Base-by-base conservation (phyloP, 176 grass and related monocot species). In the Oryza rufipogon region DNA sequence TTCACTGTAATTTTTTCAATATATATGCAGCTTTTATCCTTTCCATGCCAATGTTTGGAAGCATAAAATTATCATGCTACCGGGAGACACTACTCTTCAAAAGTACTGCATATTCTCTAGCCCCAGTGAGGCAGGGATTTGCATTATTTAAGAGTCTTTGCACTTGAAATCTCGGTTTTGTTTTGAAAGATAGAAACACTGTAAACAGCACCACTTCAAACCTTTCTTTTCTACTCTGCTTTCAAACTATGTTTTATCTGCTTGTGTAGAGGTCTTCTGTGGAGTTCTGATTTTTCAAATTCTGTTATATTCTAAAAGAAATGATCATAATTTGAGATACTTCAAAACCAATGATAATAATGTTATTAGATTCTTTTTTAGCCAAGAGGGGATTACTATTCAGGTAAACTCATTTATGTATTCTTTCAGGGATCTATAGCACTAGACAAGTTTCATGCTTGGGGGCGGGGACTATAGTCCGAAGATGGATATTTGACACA, bases 401-500 rank as follows among this genome's bases (percentile, higher is more conserved):
- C 65, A 49, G 74, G 38, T 68, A 78, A 33, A 48, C 63, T 63
- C 81, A 23, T 87, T 52, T 67, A 87, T 87, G 64, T 75, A 60
- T 81, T 69, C 20, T 84, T 86, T 77, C 65, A 70, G 65, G 71
- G 39, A 16, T 79, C 22, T 28, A 79, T 85, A 58, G 1, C 76
- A 51, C 48, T 87, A 69, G 41, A 42, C 71, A 74, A 30, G 47
- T 83, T 90, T 68, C 88, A 44, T 86, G 68, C 68, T 74, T 82
- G 38, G 45, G 73, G 47, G 20, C 75, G 64, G 64, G 79, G 76
- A 16, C 80, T 74, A 41, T 75, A 83, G 73, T 87, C 51, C 22
- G 64, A 70, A 47, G 61, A 79, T 77, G 46, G 28, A 44, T 88
- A 81, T 76, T 80, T 92, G 78, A 88, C 64, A 78, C 68, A 74